phyloP scores from a whole-genome alignment of 148 eudicot species.

The Selenicereus undatus region DNA sequence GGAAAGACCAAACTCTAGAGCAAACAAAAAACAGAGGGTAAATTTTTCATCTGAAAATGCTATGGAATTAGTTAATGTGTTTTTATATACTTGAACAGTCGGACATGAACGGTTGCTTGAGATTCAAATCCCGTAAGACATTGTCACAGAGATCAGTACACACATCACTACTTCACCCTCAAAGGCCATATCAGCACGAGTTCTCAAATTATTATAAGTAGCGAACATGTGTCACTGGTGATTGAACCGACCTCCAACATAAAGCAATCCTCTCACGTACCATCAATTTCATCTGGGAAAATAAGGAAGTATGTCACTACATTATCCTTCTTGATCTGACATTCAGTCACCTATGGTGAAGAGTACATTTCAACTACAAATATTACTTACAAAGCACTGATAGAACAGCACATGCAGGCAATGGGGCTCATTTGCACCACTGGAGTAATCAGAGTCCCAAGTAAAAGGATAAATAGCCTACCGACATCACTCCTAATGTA shows the following conservation, averaged over 20 bases:
- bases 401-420: background rate
- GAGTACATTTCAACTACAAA: background rate
- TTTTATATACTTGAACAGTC: background rate
- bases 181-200: constrained; percentile 4
- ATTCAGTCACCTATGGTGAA: constrained; percentile 16
- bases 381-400: background rate
- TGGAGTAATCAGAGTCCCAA: background rate
- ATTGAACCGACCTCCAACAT: constrained; percentile 45
- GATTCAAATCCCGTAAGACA: background rate
- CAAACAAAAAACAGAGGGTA: background rate
- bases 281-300: constrained; percentile 91
- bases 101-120: background rate
- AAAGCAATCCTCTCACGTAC: constrained; percentile 67
- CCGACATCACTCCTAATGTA: no score
- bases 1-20: background rate
- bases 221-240: constrained; percentile 31
- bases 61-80: background rate
- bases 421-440: background rate
- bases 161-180: background rate
- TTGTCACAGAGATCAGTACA: background rate
- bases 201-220: constrained; percentile 22
- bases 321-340: constrained; percentile 25
- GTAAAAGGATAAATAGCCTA: background rate
- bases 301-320: constrained; percentile 58
- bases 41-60: no score